Evolutionary conservation across 352 stramenopile species (phyloP).

Genomic region (Globisporangium acanthophoron): DNA sequence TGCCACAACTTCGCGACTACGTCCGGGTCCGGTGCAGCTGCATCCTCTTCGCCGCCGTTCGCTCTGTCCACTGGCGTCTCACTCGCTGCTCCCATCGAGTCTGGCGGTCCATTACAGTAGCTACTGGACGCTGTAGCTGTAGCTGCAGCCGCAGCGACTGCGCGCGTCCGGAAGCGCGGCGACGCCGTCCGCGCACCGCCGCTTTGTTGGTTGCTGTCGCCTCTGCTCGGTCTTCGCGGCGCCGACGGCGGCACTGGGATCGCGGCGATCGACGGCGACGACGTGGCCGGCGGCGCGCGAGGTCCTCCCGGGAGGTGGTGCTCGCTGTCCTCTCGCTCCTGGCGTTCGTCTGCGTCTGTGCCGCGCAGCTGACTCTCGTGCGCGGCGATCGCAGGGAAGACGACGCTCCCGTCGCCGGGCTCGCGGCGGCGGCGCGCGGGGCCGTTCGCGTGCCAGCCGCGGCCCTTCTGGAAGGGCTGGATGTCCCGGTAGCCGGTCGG

Average conservation of each 20-base stretch:
- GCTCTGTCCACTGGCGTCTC: background rate
- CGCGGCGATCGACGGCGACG: constrained; percentile 14
- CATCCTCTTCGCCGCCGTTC: background rate
- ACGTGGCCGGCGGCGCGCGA: background rate
- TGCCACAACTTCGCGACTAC: constrained; percentile 57
- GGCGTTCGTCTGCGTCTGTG: constrained; percentile 8
- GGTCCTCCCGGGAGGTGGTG: background rate
- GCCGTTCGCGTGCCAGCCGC: constrained; percentile 64
- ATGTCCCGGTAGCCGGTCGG: constrained; percentile 64
- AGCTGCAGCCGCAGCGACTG: constrained; percentile 14
- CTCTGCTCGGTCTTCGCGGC: constrained; percentile 14
- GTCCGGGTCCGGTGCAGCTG: constrained; percentile 21
- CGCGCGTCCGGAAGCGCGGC: constrained; percentile 25
- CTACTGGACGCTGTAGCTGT: background rate
- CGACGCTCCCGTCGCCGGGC: constrained; percentile 20
- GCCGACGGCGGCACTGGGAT: constrained; percentile 20
- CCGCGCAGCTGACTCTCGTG: background rate
- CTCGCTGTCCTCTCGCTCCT: constrained; percentile 5
- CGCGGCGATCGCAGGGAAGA: constrained; percentile 37
- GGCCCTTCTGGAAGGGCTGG: constrained; percentile 60
- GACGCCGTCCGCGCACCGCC: constrained; percentile 2
- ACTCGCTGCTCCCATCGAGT: background rate
- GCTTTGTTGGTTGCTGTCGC: constrained; percentile 20
- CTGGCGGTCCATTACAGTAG: background rate
- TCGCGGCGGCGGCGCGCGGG: constrained; percentile 17